Evolutionary conservation across 2,329 filamentous ascomycete species (phyloP).

Genomic region (Claviceps citrina): DNA sequence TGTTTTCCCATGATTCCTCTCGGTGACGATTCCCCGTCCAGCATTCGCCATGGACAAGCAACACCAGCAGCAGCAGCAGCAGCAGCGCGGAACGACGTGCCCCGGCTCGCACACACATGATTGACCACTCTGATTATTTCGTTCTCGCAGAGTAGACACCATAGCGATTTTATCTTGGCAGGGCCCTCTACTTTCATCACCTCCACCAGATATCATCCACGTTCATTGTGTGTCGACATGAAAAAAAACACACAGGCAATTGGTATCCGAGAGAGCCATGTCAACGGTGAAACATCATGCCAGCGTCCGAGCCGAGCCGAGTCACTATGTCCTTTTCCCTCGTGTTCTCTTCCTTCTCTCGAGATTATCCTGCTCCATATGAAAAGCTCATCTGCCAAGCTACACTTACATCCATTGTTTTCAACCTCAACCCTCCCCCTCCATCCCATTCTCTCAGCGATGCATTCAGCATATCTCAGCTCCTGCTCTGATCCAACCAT

Average conservation of each 20-base stretch:
- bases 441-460: not conserved
- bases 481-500: not conserved
- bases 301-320: not conserved
- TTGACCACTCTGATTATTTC: too few relatives aligned
- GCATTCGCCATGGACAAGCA: too few relatives aligned
- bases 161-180: too few relatives aligned
- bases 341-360: not conserved
- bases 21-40: too few relatives aligned
- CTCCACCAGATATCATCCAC: too few relatives aligned
- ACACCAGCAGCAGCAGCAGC: too few relatives aligned
- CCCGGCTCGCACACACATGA: too few relatives aligned
- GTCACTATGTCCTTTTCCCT: not conserved
- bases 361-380: not conserved
- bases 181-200: too few relatives aligned
- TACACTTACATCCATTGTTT: not conserved
- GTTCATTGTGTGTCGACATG: too few relatives aligned
- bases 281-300: not conserved
- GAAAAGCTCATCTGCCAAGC: not conserved
- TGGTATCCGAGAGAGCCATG: not conserved
- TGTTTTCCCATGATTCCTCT: too few relatives aligned
- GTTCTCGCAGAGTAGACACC: too few relatives aligned
- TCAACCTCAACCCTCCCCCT: not conserved
- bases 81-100: too few relatives aligned
- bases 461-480: not conserved
- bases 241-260: not conserved